Percentiles rank a stretch among this genome's conserved stretches.
These are phyloP conservation scores for Aspergillus funiculosus DNA, from an alignment of 495 filamentous ascomycete genomes.

Conservation along the genomic window DNA sequence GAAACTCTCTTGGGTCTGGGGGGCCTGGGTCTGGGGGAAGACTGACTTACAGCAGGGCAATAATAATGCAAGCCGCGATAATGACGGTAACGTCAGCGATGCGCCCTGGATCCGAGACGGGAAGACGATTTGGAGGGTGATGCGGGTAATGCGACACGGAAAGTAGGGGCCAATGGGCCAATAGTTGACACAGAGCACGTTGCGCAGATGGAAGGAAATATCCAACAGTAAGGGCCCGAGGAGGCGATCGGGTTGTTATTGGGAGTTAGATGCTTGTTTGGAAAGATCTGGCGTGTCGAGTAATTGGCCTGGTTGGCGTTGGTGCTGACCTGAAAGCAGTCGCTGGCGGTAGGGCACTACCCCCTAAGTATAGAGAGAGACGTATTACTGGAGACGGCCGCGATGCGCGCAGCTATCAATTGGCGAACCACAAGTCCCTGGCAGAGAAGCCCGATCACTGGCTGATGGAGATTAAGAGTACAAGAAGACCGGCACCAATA, in stretches of 20 bases:
- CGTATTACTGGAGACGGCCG: slow-evolving; percentile 23
- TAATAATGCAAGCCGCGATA: no score
- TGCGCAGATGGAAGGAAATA: slow-evolving; percentile 24
- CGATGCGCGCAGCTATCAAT: slow-evolving; percentile 37
- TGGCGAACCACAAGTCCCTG: slow-evolving; percentile 43
- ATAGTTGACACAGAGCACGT: slow-evolving; percentile 28
- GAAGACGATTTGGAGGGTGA: slow-evolving; percentile 25
- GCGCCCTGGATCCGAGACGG: slow-evolving; percentile 23
- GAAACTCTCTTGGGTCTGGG: slow-evolving; percentile 16
- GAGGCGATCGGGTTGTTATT: slow-evolving; percentile 22
- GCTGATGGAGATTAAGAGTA: slow-evolving; percentile 16
- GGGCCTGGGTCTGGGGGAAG: slow-evolving; percentile 11
- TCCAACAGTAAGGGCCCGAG: slow-evolving; percentile 12
- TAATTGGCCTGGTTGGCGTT: slow-evolving; percentile 22
- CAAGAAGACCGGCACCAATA: slow-evolving; percentile 17
- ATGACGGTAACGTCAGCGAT: slow-evolving; percentile 28
- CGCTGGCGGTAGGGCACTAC: no score
- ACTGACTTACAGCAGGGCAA: slow-evolving; percentile 20
- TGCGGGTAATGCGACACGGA: slow-evolving; percentile 29
- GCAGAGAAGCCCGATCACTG: slow-evolving; percentile 24
- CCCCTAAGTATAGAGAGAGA: slow-evolving; percentile 11
- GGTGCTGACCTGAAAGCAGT: slow-evolving; percentile 12
- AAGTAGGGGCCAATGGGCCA: slow-evolving; percentile 37
- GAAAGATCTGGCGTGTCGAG: slow-evolving; percentile 19
- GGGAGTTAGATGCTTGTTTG: slow-evolving; percentile 18